Conservation (phyloP, 2,329 filamentous ascomycete genomes). For the Aspergillus chevalieri region DNA sequence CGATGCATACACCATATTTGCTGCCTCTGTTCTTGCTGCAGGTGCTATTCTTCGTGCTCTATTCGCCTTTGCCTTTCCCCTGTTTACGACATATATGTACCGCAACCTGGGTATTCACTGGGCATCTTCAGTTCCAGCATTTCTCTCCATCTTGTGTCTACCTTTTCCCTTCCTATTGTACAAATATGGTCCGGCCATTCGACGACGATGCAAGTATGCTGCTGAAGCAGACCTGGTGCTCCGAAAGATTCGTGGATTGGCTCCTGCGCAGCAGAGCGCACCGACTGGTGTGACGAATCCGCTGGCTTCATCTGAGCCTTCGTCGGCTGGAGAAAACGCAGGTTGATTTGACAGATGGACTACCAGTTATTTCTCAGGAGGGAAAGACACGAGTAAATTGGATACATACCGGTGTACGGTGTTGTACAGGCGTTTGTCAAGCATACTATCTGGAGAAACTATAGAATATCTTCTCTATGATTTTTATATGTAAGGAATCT, state of each 20-base stretch:
- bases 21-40: conserved; percentile 1
- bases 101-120: conserved; percentile 3
- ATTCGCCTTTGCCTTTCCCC: not conserved
- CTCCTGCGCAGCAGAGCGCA: not conserved
- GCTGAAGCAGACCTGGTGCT: not conserved
- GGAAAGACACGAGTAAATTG: not conserved
- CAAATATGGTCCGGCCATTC: not conserved
- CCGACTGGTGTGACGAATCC: not conserved
- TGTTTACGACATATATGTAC: conserved; percentile 3
- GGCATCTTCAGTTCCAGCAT: conserved; percentile 1
- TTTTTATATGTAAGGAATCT: not conserved
- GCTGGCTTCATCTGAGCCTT: not conserved
- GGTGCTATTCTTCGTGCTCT: not conserved
- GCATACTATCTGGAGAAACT: not conserved
- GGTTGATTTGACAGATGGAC: not conserved
- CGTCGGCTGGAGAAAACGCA: not conserved
- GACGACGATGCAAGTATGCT: conserved; percentile 2
- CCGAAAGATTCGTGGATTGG: not conserved
- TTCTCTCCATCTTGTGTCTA: conserved; percentile 2
- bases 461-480: not conserved
- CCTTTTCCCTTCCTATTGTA: conserved; percentile 3
- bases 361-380: not conserved
- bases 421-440: not conserved
- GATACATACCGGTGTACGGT: not conserved
- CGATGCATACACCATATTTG: conserved; percentile 4